phyloP scores from a whole-genome alignment of 345 rosid species.

The Ceriops decandra region DNA sequence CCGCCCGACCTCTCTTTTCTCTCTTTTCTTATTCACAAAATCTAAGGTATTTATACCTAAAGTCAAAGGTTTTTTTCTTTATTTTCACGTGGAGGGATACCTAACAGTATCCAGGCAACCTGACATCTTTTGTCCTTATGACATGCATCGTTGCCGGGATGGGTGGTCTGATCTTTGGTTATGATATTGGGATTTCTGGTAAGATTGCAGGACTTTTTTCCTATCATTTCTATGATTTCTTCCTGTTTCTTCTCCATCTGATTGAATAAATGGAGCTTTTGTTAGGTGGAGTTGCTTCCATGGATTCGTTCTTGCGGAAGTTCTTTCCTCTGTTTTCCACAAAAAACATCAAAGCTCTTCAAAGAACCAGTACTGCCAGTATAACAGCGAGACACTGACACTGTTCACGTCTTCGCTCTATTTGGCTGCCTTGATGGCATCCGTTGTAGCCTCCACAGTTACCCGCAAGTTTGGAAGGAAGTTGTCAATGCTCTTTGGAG shows the following conservation, averaged over 20 bases:
- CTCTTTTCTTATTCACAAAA: no score
- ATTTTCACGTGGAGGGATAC: no score
- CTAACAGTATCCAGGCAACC: no score
- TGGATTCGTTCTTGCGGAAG: slow-evolving; percentile 57
- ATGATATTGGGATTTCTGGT: slow-evolving; percentile 96
- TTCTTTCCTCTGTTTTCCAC: slow-evolving; percentile 65
- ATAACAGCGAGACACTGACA: slow-evolving; percentile 64
- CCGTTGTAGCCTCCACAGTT: slow-evolving; percentile 71
- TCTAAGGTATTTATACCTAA: no score
- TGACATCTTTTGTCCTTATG: no score
- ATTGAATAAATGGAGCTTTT: neutral
- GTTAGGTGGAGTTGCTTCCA: slow-evolving; percentile 91
- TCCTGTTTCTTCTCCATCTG: neutral
- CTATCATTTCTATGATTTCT: neutral
- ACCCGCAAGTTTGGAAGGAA: slow-evolving; percentile 74
- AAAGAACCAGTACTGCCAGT: slow-evolving; percentile 72
- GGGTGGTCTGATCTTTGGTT: slow-evolving; percentile 98
- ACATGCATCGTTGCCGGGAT: slow-evolving; percentile 86
- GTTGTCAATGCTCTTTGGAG: slow-evolving; percentile 85
- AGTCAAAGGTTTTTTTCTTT: no score
- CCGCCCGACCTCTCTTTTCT: no score
- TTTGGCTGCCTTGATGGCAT: slow-evolving; percentile 73
- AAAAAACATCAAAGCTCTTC: slow-evolving; percentile 42
- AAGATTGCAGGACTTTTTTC: neutral
- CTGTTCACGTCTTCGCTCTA: slow-evolving; percentile 93